Conservation (phyloP, 352 stramenopile species). For the Globisporangium cederbergense region DNA sequence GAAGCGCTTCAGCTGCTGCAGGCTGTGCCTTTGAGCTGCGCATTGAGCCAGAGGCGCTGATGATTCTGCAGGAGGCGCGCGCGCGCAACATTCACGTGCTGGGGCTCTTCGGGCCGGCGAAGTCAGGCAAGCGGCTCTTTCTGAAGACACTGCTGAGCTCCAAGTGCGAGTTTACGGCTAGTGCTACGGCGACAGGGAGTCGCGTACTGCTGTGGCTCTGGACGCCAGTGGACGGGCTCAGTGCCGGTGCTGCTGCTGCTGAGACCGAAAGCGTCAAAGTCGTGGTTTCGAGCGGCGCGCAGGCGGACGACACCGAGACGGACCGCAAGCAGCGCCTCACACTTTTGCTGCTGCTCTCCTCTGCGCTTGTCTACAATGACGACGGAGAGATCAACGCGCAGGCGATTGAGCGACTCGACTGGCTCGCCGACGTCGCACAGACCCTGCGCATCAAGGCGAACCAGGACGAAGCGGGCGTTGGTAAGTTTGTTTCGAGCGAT, state of each 20-base stretch:
- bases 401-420: slow-evolving; percentile 44
- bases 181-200: not conserved
- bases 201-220: slow-evolving; percentile 54
- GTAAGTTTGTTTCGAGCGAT: slow-evolving; percentile 17
- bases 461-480: slow-evolving; percentile 57
- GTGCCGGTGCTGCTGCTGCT: not conserved
- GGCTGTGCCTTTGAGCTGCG: not conserved
- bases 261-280: slow-evolving; percentile 12
- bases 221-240: slow-evolving; percentile 1
- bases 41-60: slow-evolving; percentile 22
- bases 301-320: slow-evolving; percentile 14
- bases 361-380: slow-evolving; percentile 52
- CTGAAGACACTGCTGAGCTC: slow-evolving; percentile 39
- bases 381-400: slow-evolving; percentile 47
- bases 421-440: slow-evolving; percentile 35
- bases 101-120: slow-evolving; percentile 35
- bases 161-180: slow-evolving; percentile 21
- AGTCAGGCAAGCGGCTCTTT: slow-evolving; percentile 43
- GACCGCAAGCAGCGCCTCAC: slow-evolving; percentile 19
- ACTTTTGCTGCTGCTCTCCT: slow-evolving; percentile 59
- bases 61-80: slow-evolving; percentile 19
- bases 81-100: slow-evolving; percentile 32
- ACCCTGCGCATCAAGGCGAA: slow-evolving; percentile 46
- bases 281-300: slow-evolving; percentile 23
- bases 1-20: not conserved